These are phyloP conservation scores for Mycena filopes DNA, from an alignment of 768 basidiomycete species.

Conservation along the genomic window DNA sequence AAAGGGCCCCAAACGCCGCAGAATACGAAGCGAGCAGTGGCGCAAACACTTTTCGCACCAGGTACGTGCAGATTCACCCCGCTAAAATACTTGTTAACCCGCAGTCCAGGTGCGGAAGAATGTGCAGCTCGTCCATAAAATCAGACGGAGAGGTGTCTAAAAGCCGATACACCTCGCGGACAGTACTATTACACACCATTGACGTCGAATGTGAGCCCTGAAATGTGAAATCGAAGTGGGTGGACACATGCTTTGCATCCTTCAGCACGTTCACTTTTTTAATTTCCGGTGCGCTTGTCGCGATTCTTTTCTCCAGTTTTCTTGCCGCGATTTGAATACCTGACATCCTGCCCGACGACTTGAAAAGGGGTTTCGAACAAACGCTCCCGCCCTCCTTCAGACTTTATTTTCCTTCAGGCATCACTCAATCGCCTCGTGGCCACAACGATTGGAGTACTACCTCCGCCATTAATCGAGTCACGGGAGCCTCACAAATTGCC, in stretches of 20 bases:
- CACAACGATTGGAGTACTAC: slow-evolving; percentile 31
- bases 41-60: slow-evolving; percentile 82
- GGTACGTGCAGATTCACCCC: slow-evolving; percentile 52
- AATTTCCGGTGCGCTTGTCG: slow-evolving; percentile 13
- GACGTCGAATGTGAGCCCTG: slow-evolving; percentile 20
- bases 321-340: neutral
- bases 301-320: slow-evolving; percentile 1
- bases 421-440: slow-evolving; percentile 32
- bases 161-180: slow-evolving; percentile 19
- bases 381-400: neutral
- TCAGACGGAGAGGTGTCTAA: slow-evolving; percentile 79
- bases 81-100: slow-evolving; percentile 17
- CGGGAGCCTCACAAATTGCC: slow-evolving; percentile 1
- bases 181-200: slow-evolving; percentile 8
- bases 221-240: slow-evolving; percentile 32
- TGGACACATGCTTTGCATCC: slow-evolving; percentile 27
- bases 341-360: neutral
- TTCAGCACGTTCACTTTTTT: slow-evolving; percentile 18
- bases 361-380: neutral
- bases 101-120: slow-evolving; percentile 80
- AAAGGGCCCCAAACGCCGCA: slow-evolving; percentile 81
- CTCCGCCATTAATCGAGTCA: slow-evolving; percentile 27
- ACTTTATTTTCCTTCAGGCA: neutral
- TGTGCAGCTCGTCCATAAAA: slow-evolving; percentile 82
- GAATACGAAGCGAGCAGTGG: slow-evolving; percentile 82